Base-by-base conservation (phyloP, 2,329 filamentous ascomycete species). In the Fusarium verrucosum region DNA sequence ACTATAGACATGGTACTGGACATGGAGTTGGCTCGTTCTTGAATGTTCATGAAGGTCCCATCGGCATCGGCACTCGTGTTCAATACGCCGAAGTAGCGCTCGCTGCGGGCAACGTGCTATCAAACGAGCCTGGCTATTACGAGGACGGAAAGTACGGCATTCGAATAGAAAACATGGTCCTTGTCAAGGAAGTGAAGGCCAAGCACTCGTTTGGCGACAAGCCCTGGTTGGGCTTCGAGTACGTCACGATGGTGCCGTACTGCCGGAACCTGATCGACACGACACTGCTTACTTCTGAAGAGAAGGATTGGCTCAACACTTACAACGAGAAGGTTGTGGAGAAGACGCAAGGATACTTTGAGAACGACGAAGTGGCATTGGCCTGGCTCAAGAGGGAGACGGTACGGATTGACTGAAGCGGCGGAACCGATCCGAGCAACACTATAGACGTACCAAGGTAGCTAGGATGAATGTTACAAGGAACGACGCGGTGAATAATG, bases 11-110 rank as follows among this genome's bases (percentile, higher is more conserved):
- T 75, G 95, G 95, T 54, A 99, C 95, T 6, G 95, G 95, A 10
- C 95, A 99, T 75, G 95, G 95, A 38, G 91, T 99, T 32, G 95
- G 95, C 25, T 97, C 93, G 2, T 99, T 90, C 78, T 81, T 99
- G 72, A 99, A 99, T 69, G 95, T 99, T 1, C 95, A 99, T 75
- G 95, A 99, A 79, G 95, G 95, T 0, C 95, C 95, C 2, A 96
- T 99, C 62, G 95, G 95, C 19, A 96, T 99, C 60, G 95, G 95
- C 25, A 97, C 94, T 10, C 86, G 95, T 40, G 87, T 96, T 35
- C 92, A 96, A 71, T 97, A 94, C 74, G 90, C 92, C 1, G 95
- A 99, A 74, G 94, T 98, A 7, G 85, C 95, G 0, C 83, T 99
- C 26, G 87, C 92, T 0, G 84, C 92, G n/a, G 95, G 95, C 40